A percentile compares a stretch with the other conserved stretches of the same genome.
phyloP scores from a whole-genome alignment of 306 rosid genomes.

The Glycine tomentella region DNA sequence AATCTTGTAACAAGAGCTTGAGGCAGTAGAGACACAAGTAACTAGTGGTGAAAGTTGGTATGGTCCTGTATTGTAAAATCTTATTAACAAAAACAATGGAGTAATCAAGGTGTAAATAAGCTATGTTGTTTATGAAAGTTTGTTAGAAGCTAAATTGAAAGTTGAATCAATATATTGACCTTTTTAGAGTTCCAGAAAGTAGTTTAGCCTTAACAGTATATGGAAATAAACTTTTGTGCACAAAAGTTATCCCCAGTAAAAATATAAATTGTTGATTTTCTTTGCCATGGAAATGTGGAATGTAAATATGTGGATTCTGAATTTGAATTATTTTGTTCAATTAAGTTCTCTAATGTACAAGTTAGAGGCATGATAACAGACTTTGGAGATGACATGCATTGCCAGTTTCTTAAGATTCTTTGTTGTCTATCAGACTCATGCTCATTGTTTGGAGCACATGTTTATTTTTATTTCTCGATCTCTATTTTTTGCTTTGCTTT shows the following conservation, averaged over 20 bases:
- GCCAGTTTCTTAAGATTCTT: constrained; percentile 98
- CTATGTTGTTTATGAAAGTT: neutral
- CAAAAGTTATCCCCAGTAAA: neutral
- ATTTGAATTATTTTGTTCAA: neutral
- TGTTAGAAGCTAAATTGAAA: neutral
- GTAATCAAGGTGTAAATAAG: too few species aligned
- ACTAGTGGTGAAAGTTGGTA: too few species aligned
- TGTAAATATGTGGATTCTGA: constrained; percentile 7
- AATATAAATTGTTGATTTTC: neutral
- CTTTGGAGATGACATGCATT: constrained; percentile 92
- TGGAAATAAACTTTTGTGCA: neutral
- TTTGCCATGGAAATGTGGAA: constrained; percentile 8
- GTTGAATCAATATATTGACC: neutral
- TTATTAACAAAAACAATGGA: too few species aligned
- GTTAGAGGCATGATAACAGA: constrained; percentile 92
- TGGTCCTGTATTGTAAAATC: too few species aligned
- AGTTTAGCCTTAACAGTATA: neutral
- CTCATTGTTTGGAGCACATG: constrained; percentile 90
- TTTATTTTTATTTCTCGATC: constrained; percentile 27
- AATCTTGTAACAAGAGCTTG: neutral
- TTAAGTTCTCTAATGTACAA: constrained; percentile 48
- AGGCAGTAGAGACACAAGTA: too few species aligned
- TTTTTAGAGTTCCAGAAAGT: neutral
- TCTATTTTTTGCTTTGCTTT: constrained; percentile 24
- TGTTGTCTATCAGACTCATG: constrained; percentile 85